Percentiles rank a stretch among this genome's conserved stretches.
These are phyloP conservation scores for Cyberlindnera maritima DNA, from an alignment of 805 yeast genomes.

Conservation along the genomic window DNA sequence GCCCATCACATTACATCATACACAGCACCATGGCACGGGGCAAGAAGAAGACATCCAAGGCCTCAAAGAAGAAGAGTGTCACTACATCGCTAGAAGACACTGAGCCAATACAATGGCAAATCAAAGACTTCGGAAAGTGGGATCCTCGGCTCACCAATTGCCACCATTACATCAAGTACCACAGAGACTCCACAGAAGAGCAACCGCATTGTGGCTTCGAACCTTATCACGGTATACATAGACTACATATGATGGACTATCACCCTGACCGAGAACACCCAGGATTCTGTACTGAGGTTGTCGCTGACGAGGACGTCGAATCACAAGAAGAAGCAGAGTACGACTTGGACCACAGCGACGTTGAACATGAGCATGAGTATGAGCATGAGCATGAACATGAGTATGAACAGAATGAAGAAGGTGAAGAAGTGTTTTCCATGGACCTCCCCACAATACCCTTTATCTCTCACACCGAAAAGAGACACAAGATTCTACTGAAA, in stretches of 20 bases:
- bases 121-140: constrained; percentile 17
- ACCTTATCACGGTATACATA: constrained; percentile 5
- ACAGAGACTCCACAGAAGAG: constrained; percentile 5
- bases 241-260: constrained; percentile 5
- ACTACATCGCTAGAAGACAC: too few species aligned
- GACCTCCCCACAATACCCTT: constrained; percentile 26
- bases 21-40: constrained; percentile 15
- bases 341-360: neutral
- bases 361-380: too few species aligned
- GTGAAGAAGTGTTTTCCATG: constrained; percentile 31
- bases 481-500: constrained; percentile 32
- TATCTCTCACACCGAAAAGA: constrained; percentile 26
- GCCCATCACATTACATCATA: neutral
- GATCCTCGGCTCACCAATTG: constrained; percentile 16
- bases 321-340: neutral
- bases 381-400: too few species aligned
- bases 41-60: constrained; percentile 22
- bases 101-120: too few species aligned
- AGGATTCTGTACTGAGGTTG: constrained; percentile 10
- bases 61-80: constrained; percentile 18
- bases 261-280: constrained; percentile 13
- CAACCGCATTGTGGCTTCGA: neutral
- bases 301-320: neutral
- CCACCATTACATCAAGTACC: constrained; percentile 11
- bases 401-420: constrained; percentile 8